Percentiles rank a stretch among this genome's conserved stretches.
Conservation (phyloP, 2,329 filamentous ascomycete genomes). For the Diaporthe vexans region DNA sequence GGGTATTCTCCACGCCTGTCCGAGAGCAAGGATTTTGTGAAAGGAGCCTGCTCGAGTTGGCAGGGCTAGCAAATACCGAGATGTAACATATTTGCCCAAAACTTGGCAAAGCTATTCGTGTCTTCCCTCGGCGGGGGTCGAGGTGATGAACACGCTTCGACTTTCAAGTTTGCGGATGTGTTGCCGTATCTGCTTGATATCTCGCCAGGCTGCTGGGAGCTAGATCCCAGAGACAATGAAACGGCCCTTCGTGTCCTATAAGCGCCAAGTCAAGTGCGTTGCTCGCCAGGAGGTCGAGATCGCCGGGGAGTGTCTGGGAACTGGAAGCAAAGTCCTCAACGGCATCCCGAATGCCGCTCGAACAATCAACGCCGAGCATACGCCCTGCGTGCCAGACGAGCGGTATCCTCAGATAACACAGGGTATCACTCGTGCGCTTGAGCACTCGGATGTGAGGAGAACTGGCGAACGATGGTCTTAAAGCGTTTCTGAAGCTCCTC, state of each 20-base stretch:
- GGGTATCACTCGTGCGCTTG: conserved; percentile 55
- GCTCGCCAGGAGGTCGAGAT: conserved; percentile 40
- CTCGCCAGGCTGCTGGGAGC: conserved; percentile 48
- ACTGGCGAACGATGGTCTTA: conserved; percentile 34
- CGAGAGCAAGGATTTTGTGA: conserved; percentile 29
- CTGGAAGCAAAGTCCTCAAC: conserved; percentile 41
- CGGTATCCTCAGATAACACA: conserved; percentile 52
- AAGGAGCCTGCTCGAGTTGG: conserved; percentile 34
- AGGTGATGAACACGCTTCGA: conserved; percentile 52
- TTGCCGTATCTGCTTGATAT: conserved; percentile 53
- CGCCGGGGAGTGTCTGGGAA: conserved; percentile 24
- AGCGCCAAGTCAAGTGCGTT: conserved; percentile 48
- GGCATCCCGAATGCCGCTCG: conserved; percentile 50
- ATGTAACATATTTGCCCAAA: conserved; percentile 3
- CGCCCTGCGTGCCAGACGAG: conserved; percentile 52
- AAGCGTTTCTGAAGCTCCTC: conserved; percentile 37
- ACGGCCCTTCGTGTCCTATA: conserved; percentile 46
- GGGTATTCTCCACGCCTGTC: conserved; percentile 41
- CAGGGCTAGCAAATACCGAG: neutral
- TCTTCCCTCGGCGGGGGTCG: conserved; percentile 44
- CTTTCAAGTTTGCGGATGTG: conserved; percentile 51
- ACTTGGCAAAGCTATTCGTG: conserved; percentile 33
- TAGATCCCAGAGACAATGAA: conserved; percentile 54
- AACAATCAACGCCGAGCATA: conserved; percentile 54
- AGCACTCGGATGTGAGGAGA: conserved; percentile 46